These are phyloP conservation scores for Auricularia sp. DNA, from an alignment of 768 basidiomycete species.

Conservation along the genomic window DNA sequence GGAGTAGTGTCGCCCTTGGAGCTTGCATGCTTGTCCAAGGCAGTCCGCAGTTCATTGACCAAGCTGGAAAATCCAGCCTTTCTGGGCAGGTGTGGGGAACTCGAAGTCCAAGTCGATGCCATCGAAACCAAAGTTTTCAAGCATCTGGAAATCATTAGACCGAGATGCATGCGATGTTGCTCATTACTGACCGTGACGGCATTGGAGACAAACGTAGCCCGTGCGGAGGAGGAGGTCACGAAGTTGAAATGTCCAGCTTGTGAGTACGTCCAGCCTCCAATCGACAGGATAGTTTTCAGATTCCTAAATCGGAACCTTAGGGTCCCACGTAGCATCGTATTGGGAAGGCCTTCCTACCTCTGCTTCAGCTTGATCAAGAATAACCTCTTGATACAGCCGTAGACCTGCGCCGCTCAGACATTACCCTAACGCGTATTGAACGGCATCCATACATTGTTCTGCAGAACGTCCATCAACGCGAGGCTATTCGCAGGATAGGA, in stretches of 20 bases:
- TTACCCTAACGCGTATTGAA: no score
- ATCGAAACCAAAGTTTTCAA: conserved; percentile 62
- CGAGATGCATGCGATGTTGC: neutral
- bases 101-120: conserved; percentile 74
- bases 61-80: conserved; percentile 61
- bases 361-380: neutral
- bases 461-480: conserved; percentile 14
- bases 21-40: conserved; percentile 45
- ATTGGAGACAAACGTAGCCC: conserved; percentile 46
- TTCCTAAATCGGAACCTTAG: neutral
- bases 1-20: conserved; percentile 49
- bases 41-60: conserved; percentile 48
- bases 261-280: conserved; percentile 64
- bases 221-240: conserved; percentile 38
- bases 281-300: conserved; percentile 37
- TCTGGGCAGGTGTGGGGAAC: conserved; percentile 54
- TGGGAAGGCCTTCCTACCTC: neutral
- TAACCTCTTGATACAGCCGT: conserved; percentile 72
- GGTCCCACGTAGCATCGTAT: no score
- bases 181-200: conserved; percentile 34
- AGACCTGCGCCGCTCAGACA: conserved; percentile 24
- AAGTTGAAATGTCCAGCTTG: conserved; percentile 60
- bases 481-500: neutral
- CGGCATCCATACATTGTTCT: conserved; percentile 40
- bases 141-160: conserved; percentile 8